Evolutionary conservation across 352 stramenopile genomes (phyloP).

Genomic region (Pythium phragmitis): DNA sequence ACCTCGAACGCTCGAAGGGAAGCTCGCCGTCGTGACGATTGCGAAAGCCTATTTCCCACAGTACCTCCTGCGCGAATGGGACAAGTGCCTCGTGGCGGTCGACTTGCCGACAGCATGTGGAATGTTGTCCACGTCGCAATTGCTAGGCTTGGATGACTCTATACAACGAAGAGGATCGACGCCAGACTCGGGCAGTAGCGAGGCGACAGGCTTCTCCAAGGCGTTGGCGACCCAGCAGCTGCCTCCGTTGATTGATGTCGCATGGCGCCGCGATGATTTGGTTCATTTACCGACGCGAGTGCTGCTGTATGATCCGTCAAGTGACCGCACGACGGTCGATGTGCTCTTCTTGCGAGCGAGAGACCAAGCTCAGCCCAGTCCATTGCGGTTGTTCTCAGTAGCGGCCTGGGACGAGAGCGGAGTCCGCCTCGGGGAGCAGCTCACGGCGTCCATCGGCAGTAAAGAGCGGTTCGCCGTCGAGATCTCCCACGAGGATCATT

Average conservation of each 20-base stretch:
- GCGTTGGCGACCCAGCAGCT: slow-evolving; percentile 1
- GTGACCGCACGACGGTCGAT: slow-evolving; percentile 11
- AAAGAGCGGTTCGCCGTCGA: slow-evolving; percentile 48
- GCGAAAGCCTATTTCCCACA: slow-evolving; percentile 41
- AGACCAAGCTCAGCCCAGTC: background rate
- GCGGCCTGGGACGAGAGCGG: slow-evolving; percentile 11
- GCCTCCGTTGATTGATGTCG: slow-evolving; percentile 21
- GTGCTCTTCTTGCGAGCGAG: slow-evolving; percentile 20
- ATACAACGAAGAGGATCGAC: background rate
- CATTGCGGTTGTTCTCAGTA: slow-evolving; percentile 11
- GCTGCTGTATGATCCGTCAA: slow-evolving; percentile 16
- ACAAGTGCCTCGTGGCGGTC: background rate
- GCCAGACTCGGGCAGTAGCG: background rate
- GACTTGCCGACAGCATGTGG: background rate
- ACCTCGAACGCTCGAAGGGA: slow-evolving; percentile 13
- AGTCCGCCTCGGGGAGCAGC: slow-evolving; percentile 11
- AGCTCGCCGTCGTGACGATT: slow-evolving; percentile 31
- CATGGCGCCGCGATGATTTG: slow-evolving; percentile 26
- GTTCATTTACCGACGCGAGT: slow-evolving; percentile 25
- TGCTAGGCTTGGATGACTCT: background rate
- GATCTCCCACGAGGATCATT: slow-evolving; percentile 29
- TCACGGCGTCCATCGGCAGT: slow-evolving; percentile 28
- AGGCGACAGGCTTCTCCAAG: background rate
- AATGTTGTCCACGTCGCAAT: slow-evolving; percentile 8
- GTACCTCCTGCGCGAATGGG: slow-evolving; percentile 24